Evolutionary conservation across 2,329 filamentous ascomycete genomes (phyloP), one percentile per base, ranked within the genome.

Genomic region (Diplocarpon mali): DNA sequence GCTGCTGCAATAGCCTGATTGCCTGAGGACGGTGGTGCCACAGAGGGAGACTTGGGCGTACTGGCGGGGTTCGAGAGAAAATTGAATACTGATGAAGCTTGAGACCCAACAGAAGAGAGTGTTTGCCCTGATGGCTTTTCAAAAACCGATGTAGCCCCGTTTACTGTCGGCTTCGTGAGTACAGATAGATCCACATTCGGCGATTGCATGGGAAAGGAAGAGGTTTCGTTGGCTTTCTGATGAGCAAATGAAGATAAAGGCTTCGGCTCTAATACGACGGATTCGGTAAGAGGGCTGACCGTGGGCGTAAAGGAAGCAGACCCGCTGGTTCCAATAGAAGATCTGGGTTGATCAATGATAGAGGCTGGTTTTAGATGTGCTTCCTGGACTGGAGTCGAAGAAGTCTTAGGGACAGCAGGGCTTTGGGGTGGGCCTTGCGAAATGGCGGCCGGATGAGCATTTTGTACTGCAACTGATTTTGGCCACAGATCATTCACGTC

Each of bases 271-370:
- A 11, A 5, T 29, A 43, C 15, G 20, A 8, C 24, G 5, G 29
- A 7, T 32, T 45, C 30, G 15, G 9, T 14, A 2, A 20, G 9
- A 34, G 42, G 20, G 5, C n/a, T 13, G 35, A 15, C 39, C 11
- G 24, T 31, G 3, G 28, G 8, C 6, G 34, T 14, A n/a, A 14
- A 0, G 32, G 35, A 31, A 4, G 35, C 38, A 29, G 45, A 43
- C 28, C 20, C 31, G 11, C 17, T 35, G 10, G 47, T 46, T 5
- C 32, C 35, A 5, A 39, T 50, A n/a, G 47, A 42, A 2, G 39
- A 28, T 16, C 43, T 27, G 5, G 48, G 44, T 16, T 44, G 42
- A 40, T 52, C 50, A 32, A 56, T 52, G 4, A 54, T 11, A 13
- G 53, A 53, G 12, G 17, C 11, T n/a, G 49, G 38, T 34, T 43